phyloP scores from a whole-genome alignment of 106 monocot species.

The Gastrodia elata region DNA sequence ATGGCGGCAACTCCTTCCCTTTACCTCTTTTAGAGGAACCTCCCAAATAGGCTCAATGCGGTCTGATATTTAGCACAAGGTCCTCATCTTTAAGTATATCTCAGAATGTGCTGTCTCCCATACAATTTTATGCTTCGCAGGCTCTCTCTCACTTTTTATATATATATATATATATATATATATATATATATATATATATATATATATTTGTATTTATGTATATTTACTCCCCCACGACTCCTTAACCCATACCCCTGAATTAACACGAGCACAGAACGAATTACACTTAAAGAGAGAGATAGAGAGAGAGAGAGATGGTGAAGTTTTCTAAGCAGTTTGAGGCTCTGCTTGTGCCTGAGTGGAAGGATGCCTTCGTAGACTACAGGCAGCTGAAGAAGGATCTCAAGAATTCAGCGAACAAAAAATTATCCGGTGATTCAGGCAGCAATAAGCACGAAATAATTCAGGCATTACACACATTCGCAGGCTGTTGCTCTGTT shows the following conservation, averaged over 20 bases:
- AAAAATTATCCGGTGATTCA: constrained; percentile 29
- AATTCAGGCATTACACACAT: constrained; percentile 90
- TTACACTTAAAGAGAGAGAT: not conserved
- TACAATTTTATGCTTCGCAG: constrained; percentile 20
- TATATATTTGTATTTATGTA: constrained; percentile 15
- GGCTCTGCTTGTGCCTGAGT: constrained; percentile 91
- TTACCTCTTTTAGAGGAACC: too few relatives aligned
- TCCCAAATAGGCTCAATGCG: constrained; percentile 20
- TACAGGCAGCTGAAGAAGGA: constrained; percentile 92
- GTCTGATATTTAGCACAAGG: constrained; percentile 10
- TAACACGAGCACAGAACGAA: not conserved
- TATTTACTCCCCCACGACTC: constrained; percentile 19
- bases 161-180: constrained; percentile 31
- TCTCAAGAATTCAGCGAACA: constrained; percentile 33
- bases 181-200: too few relatives aligned
- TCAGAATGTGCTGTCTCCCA: constrained; percentile 79
- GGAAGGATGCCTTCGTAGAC: constrained; percentile 99
- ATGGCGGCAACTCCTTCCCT: too few relatives aligned
- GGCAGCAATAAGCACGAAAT: constrained; percentile 31
- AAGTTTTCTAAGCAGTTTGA: constrained; percentile 99
- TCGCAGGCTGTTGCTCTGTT: too few relatives aligned
- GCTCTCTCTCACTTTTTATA: not conserved
- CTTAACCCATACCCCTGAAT: not conserved
- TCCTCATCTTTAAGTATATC: constrained; percentile 34
- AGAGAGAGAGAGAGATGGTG: constrained; percentile 46